Evolutionary conservation across 2,329 filamentous ascomycete species (phyloP).

Genomic region (Mollisia scopiformis): DNA sequence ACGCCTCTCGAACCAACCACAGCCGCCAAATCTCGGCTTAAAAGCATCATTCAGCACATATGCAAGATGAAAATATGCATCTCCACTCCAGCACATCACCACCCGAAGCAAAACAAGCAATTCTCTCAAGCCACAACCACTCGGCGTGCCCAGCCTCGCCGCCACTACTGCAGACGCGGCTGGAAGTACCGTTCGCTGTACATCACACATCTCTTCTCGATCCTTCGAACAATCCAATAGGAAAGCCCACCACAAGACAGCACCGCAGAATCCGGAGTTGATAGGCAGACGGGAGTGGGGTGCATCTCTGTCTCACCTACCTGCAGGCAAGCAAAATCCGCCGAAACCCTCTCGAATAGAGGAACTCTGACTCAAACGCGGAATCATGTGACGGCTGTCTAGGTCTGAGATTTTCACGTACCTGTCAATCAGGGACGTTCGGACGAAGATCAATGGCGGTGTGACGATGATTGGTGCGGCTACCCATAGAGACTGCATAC

Average conservation of each 20-base stretch:
- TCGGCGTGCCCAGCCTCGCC: background rate
- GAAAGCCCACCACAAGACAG: background rate
- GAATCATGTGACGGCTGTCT: background rate
- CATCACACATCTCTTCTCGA: background rate
- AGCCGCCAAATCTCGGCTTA: too few relatives aligned
- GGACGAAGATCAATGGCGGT: background rate
- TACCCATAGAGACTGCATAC: background rate
- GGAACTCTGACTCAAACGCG: background rate
- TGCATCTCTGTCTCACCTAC: background rate
- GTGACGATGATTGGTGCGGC: background rate
- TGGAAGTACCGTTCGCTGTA: background rate
- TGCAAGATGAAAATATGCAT: conserved; percentile 1
- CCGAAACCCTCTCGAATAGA: background rate
- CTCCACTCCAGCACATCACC: background rate
- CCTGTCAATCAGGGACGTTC: background rate
- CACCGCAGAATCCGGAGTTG: background rate
- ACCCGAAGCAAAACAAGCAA: background rate
- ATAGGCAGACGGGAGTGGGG: background rate
- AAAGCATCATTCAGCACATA: too few relatives aligned
- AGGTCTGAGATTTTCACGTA: background rate
- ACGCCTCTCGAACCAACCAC: too few relatives aligned
- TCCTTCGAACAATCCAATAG: background rate
- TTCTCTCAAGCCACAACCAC: background rate
- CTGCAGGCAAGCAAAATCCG: background rate
- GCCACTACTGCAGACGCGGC: background rate